These are phyloP conservation scores for Pythium biforme DNA, from an alignment of 352 stramenopile species.

Conservation along the genomic window DNA sequence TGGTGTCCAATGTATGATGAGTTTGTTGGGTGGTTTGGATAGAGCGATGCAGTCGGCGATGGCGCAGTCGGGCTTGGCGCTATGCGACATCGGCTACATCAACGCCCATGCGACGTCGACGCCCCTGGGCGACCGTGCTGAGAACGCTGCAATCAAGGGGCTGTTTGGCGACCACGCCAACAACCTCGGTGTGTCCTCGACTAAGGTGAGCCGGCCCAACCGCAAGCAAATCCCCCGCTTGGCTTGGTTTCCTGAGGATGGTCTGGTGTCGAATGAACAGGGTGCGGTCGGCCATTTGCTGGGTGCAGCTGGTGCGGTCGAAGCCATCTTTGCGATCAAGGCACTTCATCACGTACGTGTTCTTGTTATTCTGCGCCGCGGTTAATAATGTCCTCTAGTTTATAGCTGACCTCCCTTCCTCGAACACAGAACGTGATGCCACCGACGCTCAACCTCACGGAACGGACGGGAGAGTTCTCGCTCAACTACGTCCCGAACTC, in stretches of 20 bases:
- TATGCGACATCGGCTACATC: conserved; percentile 95
- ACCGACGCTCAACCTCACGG: conserved; percentile 92
- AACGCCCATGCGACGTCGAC: conserved; percentile 99
- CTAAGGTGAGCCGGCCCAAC: conserved; percentile 77
- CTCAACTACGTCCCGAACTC: conserved; percentile 81
- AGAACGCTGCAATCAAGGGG: conserved; percentile 90
- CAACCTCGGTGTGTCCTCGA: conserved; percentile 73
- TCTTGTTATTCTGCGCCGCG: background rate
- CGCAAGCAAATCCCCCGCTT: too few species aligned
- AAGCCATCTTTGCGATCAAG: conserved; percentile 95
- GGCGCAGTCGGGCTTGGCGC: conserved; percentile 57
- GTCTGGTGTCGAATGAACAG: conserved; percentile 28
- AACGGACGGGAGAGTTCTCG: conserved; percentile 74
- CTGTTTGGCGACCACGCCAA: conserved; percentile 68
- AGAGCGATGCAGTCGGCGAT: conserved; percentile 93
- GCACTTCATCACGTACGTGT: conserved; percentile 78
- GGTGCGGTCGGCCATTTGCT: conserved; percentile 94
- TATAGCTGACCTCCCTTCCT: background rate
- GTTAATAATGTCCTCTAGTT: background rate
- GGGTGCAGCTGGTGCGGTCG: conserved; percentile 94
- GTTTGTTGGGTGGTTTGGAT: background rate
- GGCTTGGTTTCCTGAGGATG: background rate
- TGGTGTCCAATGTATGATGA: too few species aligned
- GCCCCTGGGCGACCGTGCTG: conserved; percentile 94
- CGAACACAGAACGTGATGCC: conserved; percentile 81